Evolutionary conservation across 2,329 filamentous ascomycete genomes (phyloP), one percentile per base, ranked within the genome.

Genomic region (Helotiales sp.): DNA sequence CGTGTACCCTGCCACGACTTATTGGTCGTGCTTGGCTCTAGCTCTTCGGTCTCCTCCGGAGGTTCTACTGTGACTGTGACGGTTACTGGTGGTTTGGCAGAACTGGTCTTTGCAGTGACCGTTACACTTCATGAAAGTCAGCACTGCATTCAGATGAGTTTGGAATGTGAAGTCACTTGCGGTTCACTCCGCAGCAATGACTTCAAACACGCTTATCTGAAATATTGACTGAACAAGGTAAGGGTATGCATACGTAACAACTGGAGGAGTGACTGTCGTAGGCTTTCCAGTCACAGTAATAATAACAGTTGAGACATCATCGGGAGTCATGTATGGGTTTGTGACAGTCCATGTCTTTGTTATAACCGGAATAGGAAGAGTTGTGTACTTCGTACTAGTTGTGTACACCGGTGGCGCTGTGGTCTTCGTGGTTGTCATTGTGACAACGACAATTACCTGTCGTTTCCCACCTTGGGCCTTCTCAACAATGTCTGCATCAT

Each of bases 341-440:
- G 52, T 55, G 17, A 55, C 8, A 3, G 52, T 55, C 52, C 17
- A 34, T 22, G 52, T 55, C n/a, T 55, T 55, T 28, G 50, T 54
- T 15, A 54, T 30, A 6, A 54, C 50, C n/a, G 26, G 50, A 8
- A 28, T 54, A 32, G 50, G 28, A 20, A 54, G 50, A n/a, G 50
- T 54, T 17, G 50, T 54, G 15, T 54, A 54, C 17, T 54, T 54
- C 26, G 50, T 54, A 54, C 50, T 54, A 10, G 50, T 54, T 11
- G 26, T 54, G 28, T 54, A 54, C 4, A 54, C 50, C 11, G 50
- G 13, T 30, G 28, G 4, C 3, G 28, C 17, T 32, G 50, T 32
- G 28, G 50, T 54, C 11, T 32, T 54, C 3, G 50, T 54, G 8
- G 50, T 54, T 3, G 50, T 54, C 17, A 32, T 28, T 13, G 50